Conservation (phyloP, 2,329 filamentous ascomycete species). For the Fusarium drepaniforme region DNA sequence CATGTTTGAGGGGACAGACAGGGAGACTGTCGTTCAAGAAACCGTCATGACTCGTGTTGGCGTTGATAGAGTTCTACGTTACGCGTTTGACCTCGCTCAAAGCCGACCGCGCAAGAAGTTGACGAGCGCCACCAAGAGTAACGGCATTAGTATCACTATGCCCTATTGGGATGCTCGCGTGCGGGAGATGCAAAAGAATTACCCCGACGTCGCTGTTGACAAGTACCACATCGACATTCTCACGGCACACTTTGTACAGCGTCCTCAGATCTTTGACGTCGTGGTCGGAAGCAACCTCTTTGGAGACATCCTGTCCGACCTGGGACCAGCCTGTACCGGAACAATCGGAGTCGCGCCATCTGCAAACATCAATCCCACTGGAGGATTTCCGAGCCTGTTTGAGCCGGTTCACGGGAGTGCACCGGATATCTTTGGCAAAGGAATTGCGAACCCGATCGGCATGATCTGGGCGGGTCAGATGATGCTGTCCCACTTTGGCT, state of each 20-base stretch:
- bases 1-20: conserved; percentile 68
- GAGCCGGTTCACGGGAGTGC: conserved; percentile 79
- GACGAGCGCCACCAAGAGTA: conserved; percentile 76
- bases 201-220: conserved; percentile 69
- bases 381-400: conserved; percentile 67
- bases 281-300: conserved; percentile 74
- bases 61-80: conserved; percentile 71
- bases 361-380: conserved; percentile 72
- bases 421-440: conserved; percentile 79
- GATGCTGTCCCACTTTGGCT: conserved; percentile 56
- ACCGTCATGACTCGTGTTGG: conserved; percentile 72
- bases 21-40: conserved; percentile 73
- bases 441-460: conserved; percentile 80
- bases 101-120: conserved; percentile 69
- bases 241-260: conserved; percentile 72
- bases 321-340: conserved; percentile 77
- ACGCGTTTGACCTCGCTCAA: conserved; percentile 73
- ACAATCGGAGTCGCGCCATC: conserved; percentile 81
- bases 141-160: conserved; percentile 76
- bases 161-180: conserved; percentile 76
- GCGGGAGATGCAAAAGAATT: conserved; percentile 64
- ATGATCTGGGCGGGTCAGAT: conserved; percentile 79
- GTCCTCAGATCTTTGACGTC: conserved; percentile 70
- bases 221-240: conserved; percentile 78
- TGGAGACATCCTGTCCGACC: conserved; percentile 77